These are phyloP conservation scores for Byssothecium circinans DNA, from an alignment of 2,329 filamentous ascomycete species.

Conservation along the genomic window DNA sequence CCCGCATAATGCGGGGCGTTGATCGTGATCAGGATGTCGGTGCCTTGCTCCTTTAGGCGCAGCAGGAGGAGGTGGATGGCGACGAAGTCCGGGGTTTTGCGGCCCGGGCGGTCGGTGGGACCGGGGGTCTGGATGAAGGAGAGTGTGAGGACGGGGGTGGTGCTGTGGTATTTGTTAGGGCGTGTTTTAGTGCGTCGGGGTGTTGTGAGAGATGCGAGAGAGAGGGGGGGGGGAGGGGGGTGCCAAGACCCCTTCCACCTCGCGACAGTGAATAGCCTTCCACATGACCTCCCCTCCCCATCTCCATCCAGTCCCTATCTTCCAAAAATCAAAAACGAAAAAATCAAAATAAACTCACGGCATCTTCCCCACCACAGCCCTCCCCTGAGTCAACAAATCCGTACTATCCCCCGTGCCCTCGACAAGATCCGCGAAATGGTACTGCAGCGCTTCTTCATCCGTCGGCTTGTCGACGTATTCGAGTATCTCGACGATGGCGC, in stretches of 20 bases:
- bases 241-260: too few relatives aligned
- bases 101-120: conserved; percentile 33
- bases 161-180: too few relatives aligned
- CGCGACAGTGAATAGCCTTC: too few relatives aligned
- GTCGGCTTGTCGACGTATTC: conserved; percentile 72
- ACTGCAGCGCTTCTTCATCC: conserved; percentile 65
- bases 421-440: conserved; percentile 54
- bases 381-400: conserved; percentile 36
- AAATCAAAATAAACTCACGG: conserved; percentile 34
- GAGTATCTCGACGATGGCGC: conserved; percentile 86
- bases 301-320: too few relatives aligned
- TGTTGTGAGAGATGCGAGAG: too few relatives aligned
- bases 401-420: conserved; percentile 39
- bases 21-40: conserved; percentile 82
- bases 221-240: too few relatives aligned
- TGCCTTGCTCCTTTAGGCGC: conserved; percentile 71
- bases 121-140: conserved; percentile 60
- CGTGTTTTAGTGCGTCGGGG: too few relatives aligned
- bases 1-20: conserved; percentile 84
- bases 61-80: conserved; percentile 77
- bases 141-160: conserved; percentile 66
- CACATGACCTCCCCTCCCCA: too few relatives aligned
- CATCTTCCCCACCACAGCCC: conserved; percentile 36
- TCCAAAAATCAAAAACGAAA: neutral
- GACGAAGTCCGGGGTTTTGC: conserved; percentile 58